Evolutionary conservation across 129 eudicot genomes (phyloP), one percentile per base, ranked within the genome.

Genomic region (Deinandra increscens): DNA sequence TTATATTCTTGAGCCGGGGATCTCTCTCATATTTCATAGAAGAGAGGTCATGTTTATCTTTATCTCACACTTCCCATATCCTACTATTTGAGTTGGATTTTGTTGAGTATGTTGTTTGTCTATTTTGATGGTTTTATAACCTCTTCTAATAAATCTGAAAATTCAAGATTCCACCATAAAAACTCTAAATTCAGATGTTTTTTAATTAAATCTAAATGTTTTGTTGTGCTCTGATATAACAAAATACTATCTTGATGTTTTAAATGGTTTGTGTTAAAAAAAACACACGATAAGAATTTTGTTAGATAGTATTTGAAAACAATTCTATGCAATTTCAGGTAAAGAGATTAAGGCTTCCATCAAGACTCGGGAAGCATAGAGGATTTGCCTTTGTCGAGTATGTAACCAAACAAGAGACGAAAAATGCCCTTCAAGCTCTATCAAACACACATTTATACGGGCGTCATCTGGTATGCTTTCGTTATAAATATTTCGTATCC

Each of bases 321-420:
- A 66, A 26, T 26, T 44, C 13, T 29, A 18, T 51, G 42, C 14
- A 34, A 54, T 31, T 75, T 33, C 87, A 94, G 97, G 58, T 94
- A 18, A 94, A 94, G 84, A 85, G 97, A 66, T 61, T 94, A 58
- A 80, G 97, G 90, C 85, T 94, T 61, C 99, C 99, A 71, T 84
- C 68, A 78, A 82, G 81, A 66, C 60, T 83, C 15, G 96, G 95
- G 50, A 81, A 87, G 78, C 97, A 94, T 72, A 85, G 96, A 74
- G 99, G 99, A 20, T 94, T 94, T 84, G 97, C 88, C 69, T 94
- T 94, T 72, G 92, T 94, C 22, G 99, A 94, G 78, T 94, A 36
- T 80, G 88, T 85, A 22, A 94, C 99, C 20, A 94, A 94, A 75
- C 96, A 94, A 79, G 99, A 94, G 77, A 93, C 99, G 15, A 78